Evolutionary conservation across 306 rosid species (phyloP).

Genomic region (Dalbergia cultrata): DNA sequence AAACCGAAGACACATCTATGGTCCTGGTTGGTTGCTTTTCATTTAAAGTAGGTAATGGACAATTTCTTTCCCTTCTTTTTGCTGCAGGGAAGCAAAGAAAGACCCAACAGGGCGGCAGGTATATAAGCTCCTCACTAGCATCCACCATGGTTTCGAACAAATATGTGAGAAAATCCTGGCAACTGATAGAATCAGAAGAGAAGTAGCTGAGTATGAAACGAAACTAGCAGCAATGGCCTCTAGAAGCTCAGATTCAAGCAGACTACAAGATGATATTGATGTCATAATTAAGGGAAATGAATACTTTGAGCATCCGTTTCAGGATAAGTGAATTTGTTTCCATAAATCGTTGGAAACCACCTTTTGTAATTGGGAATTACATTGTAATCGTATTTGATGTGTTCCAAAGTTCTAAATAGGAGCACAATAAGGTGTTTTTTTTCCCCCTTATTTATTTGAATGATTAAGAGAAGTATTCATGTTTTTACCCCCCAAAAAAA

Average conservation of each 20-base stretch:
- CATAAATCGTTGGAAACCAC: conserved; percentile 15
- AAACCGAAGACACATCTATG: background rate
- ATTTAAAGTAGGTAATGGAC: conserved; percentile 14
- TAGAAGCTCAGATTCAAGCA: conserved; percentile 58
- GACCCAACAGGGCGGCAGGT: conserved; percentile 74
- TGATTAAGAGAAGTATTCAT: conserved; percentile 25
- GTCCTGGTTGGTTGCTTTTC: conserved; percentile 5
- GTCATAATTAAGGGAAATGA: conserved; percentile 64
- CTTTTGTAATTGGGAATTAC: conserved; percentile 9
- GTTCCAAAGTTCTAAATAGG: conserved; percentile 6
- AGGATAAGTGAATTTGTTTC: conserved; percentile 39
- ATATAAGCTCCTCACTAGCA: conserved; percentile 78
- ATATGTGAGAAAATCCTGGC: conserved; percentile 78
- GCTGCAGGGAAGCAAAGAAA: conserved; percentile 87
- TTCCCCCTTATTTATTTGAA: conserved; percentile 1
- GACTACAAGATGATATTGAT: conserved; percentile 71
- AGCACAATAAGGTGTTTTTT: background rate
- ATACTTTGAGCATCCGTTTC: conserved; percentile 51
- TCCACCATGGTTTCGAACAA: conserved; percentile 81
- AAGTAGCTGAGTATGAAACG: conserved; percentile 77
- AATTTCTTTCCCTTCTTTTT: conserved; percentile 30
- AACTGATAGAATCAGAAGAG: conserved; percentile 78
- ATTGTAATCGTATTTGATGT: conserved; percentile 15
- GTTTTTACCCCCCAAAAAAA: background rate
- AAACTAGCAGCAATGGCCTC: conserved; percentile 70